A percentile compares a stretch with the other conserved stretches of the same genome.
phyloP scores from a whole-genome alignment of 768 basidiomycete species.

The Daedaleopsis nitida region DNA sequence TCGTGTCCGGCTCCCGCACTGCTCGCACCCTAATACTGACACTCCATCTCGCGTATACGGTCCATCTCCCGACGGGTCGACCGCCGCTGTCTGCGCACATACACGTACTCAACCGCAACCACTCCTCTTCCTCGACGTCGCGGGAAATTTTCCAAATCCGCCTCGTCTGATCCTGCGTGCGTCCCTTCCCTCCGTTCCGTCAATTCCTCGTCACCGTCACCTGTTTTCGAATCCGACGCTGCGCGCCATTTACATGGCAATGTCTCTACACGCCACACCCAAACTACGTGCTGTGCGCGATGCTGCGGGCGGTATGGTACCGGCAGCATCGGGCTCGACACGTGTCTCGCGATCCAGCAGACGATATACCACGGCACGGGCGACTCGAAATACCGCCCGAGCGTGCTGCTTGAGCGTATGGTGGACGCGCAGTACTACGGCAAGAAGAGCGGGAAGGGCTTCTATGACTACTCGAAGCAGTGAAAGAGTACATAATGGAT shows the following conservation, averaged over 20 bases:
- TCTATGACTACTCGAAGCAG: conserved; percentile 73
- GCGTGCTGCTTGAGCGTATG: conserved; percentile 89
- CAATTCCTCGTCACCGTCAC: not conserved
- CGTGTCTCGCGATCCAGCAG: conserved; percentile 91
- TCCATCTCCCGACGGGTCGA: not conserved
- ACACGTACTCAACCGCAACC: not conserved
- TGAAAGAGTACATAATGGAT: not conserved
- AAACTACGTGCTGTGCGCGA: conserved; percentile 1
- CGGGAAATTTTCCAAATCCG: not conserved
- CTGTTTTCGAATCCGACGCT: not conserved
- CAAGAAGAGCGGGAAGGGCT: conserved; percentile 90
- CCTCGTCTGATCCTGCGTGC: conserved; percentile 10
- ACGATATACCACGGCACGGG: conserved; percentile 87
- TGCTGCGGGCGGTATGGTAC: conserved; percentile 38
- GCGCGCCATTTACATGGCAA: not conserved
- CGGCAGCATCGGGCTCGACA: conserved; percentile 92
- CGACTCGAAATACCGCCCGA: conserved; percentile 94
- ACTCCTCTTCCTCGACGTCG: not conserved
- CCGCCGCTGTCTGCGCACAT: not conserved
- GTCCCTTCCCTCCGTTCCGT: conserved; percentile 7
- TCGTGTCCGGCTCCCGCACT: not conserved
- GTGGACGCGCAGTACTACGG: conserved; percentile 96
- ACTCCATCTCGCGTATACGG: not conserved
- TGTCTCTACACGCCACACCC: not conserved
- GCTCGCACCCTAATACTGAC: not conserved